A percentile compares a stretch with the other conserved stretches of the same genome.
phyloP scores from a whole-genome alignment of 768 basidiomycete genomes.

The Naematelia encephala region DNA sequence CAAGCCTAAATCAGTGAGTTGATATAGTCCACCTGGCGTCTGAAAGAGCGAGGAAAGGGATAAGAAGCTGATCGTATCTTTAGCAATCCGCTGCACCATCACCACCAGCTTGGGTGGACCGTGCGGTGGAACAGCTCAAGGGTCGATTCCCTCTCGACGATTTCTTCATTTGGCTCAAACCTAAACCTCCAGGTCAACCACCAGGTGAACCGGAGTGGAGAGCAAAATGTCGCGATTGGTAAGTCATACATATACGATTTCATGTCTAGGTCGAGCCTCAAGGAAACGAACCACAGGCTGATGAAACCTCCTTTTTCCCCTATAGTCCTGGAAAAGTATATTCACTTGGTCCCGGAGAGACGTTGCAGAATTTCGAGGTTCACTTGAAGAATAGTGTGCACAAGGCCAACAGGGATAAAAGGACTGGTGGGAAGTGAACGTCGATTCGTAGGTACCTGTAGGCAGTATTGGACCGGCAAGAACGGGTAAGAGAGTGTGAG shows the following conservation, averaged over 20 bases:
- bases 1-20: neutral
- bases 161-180: constrained; percentile 69
- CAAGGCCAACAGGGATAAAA: constrained; percentile 31
- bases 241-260: constrained; percentile 22
- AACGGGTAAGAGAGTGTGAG: too few species aligned
- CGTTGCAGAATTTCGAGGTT: constrained; percentile 83
- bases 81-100: constrained; percentile 27
- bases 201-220: constrained; percentile 74
- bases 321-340: constrained; percentile 63
- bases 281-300: neutral
- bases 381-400: constrained; percentile 62
- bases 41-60: neutral
- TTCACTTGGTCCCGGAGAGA: constrained; percentile 83
- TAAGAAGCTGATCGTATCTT: neutral
- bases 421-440: constrained; percentile 12
- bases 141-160: constrained; percentile 72
- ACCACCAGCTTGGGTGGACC: constrained; percentile 69
- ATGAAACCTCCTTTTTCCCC: neutral
- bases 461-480: too few species aligned
- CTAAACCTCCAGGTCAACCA: constrained; percentile 56
- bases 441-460: too few species aligned
- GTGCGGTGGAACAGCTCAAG: constrained; percentile 66
- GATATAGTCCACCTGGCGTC: too few species aligned
- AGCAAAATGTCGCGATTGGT: constrained; percentile 96
- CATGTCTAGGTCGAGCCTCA: neutral